These are phyloP conservation scores for Paspalum notatum DNA, from an alignment of 176 grass and related monocot species.

Conservation along the genomic window DNA sequence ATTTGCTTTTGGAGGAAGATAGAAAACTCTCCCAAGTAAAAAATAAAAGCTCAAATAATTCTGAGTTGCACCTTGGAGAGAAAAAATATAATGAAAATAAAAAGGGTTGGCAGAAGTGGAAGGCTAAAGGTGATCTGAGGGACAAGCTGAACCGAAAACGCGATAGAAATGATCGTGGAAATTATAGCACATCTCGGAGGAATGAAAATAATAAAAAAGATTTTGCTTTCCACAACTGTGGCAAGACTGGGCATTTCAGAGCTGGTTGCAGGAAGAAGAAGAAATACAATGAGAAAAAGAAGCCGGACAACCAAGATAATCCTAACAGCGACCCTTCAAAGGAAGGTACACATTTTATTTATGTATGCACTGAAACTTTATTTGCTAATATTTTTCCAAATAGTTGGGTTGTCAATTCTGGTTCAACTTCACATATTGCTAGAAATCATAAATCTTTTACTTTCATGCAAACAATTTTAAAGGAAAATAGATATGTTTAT, in stretches of 20 bases:
- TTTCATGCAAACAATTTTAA: not conserved
- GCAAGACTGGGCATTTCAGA: not conserved
- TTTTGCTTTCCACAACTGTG: not conserved
- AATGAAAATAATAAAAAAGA: not conserved
- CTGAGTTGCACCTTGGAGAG: constrained; percentile 15
- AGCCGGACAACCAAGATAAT: not conserved
- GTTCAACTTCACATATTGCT: no score
- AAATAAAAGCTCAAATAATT: not conserved
- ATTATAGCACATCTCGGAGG: not conserved
- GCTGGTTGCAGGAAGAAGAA: not conserved
- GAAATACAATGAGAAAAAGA: not conserved
- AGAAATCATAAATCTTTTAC: not conserved
- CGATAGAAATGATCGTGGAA: not conserved
- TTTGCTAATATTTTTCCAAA: not conserved
- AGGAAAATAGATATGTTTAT: constrained; percentile 10
- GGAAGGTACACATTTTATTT: not conserved
- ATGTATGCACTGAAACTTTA: no score
- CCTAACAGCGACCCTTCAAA: not conserved
- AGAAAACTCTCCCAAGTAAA: not conserved
- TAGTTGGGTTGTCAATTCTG: no score
- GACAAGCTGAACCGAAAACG: not conserved
- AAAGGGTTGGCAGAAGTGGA: not conserved
- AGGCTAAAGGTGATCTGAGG: not conserved
- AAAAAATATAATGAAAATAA: not conserved
- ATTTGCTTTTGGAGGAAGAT: not conserved